Conservation (phyloP, 805 yeast genomes). For the Myxozyma geophila region DNA sequence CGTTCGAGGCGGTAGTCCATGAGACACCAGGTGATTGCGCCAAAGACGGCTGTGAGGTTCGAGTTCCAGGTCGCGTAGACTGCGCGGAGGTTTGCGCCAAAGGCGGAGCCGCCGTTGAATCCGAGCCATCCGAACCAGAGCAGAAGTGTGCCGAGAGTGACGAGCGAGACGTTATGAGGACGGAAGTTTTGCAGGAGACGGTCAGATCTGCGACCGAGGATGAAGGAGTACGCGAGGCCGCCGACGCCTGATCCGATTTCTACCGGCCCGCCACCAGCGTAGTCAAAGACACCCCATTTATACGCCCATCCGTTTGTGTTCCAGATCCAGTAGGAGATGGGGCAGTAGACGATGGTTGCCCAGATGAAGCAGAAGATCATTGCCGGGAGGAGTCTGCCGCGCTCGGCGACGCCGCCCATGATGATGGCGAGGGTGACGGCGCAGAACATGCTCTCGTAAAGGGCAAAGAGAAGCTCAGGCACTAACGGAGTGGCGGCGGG, state of each 20-base stretch:
- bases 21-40: constrained; percentile 89
- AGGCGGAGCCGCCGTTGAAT: constrained; percentile 89
- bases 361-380: constrained; percentile 81
- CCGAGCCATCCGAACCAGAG: constrained; percentile 97
- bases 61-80: constrained; percentile 92
- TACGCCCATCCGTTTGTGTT: constrained; percentile 91
- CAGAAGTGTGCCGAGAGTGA: constrained; percentile 83
- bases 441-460: constrained; percentile 88
- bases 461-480: constrained; percentile 84
- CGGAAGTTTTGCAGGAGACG: constrained; percentile 65
- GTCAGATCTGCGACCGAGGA: constrained; percentile 68
- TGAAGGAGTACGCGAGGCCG: constrained; percentile 83
- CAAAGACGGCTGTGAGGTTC: constrained; percentile 85
- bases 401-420: constrained; percentile 90
- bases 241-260: constrained; percentile 90
- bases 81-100: constrained; percentile 79
- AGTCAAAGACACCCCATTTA: constrained; percentile 89
- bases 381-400: constrained; percentile 87
- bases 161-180: constrained; percentile 92
- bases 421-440: constrained; percentile 90
- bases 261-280: constrained; percentile 98
- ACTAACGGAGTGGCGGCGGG: constrained; percentile 51
- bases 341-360: constrained; percentile 92
- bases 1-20: constrained; percentile 85
- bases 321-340: constrained; percentile 97